Base-by-base conservation (phyloP, 768 basidiomycete species). In the Leccinellum albellum region DNA sequence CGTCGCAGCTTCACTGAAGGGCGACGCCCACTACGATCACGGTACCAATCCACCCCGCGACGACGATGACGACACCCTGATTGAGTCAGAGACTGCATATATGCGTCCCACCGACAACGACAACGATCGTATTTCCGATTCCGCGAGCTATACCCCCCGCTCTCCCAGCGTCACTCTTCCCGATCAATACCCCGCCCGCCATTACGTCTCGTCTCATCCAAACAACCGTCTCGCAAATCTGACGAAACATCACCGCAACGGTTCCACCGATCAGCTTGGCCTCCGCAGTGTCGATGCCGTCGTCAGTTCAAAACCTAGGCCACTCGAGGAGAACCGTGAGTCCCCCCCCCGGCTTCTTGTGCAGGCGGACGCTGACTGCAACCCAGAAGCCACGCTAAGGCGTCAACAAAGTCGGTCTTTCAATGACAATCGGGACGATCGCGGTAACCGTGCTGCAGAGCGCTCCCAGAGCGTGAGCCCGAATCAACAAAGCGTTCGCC, bases 101-200 rank as follows among this genome's bases (percentile, higher is more conserved):
- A 72, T 47, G 69, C 68, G 46, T 52, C 72, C 47, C 76, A 40
- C 9, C n/a, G 76, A 61, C 24, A 70, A 44, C 57, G 70, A 53
- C 45, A 69, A 74, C 23, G 75, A 78, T 31, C 76, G 66, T 55
- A 73, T 76, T 17, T 78, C 81, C 32, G 82, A 85, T 40, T 82
- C 79, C 17, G 81, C 78, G 23, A 76, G 77, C 6, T 86, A 80
- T 61, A 90, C 88, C 1, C 88, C 88, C 6, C 81, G 86, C 23
- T 89, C 88, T 3, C 86, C 87, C 1, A 80, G 82, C 31, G 78
- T 78, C 13, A 77, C 73, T n/a, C 75, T 88, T 17, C 86, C 87
- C 2, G 82, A 84, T 2, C 66, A 73, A 33, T 70, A 74, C 28
- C 64, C 66, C 10, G 52, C 70, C 6, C 71, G 66, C 24, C 66